Percentiles rank a stretch among this genome's conserved stretches.
phyloP scores from a whole-genome alignment of 2,329 filamentous ascomycete species.

The Sclerotinia sclerotiorum region DNA sequence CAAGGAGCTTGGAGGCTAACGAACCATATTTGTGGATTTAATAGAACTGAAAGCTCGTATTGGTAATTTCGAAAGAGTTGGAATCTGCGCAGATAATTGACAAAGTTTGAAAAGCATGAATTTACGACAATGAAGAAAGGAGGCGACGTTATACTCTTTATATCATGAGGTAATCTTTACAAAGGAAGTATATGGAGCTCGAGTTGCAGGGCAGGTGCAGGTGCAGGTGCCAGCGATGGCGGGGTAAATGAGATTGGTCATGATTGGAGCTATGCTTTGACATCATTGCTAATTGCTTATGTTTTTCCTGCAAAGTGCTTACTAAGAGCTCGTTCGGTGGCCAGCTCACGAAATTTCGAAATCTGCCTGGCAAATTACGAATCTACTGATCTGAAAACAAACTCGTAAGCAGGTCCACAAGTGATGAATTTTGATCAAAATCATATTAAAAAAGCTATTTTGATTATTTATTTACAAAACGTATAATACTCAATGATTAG shows the following conservation, averaged over 20 bases:
- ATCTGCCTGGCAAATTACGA: too few relatives aligned
- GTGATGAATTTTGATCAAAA: too few relatives aligned
- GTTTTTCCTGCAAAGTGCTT: conserved; percentile 15
- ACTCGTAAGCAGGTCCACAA: too few relatives aligned
- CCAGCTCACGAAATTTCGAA: too few relatives aligned
- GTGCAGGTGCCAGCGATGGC: neutral
- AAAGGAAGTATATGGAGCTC: conserved; percentile 16
- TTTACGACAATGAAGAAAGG: neutral
- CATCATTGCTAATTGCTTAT: conserved; percentile 20
- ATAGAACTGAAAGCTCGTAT: conserved; percentile 12
- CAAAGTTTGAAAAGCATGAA: conserved; percentile 24
- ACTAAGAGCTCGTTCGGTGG: too few relatives aligned
- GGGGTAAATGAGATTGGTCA: conserved; percentile 22
- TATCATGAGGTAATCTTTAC: neutral
- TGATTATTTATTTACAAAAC: too few relatives aligned
- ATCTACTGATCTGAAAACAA: too few relatives aligned
- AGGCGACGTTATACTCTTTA: neutral
- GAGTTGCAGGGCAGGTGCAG: too few relatives aligned
- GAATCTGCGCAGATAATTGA: conserved; percentile 22
- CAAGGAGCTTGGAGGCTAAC: neutral
- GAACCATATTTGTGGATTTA: conserved; percentile 25
- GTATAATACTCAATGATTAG: too few relatives aligned
- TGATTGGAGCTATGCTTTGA: neutral
- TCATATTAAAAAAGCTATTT: too few relatives aligned
- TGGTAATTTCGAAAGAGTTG: neutral